Conservation (phyloP, 257 asterid genomes). For the Rauvolfia tetraphylla region DNA sequence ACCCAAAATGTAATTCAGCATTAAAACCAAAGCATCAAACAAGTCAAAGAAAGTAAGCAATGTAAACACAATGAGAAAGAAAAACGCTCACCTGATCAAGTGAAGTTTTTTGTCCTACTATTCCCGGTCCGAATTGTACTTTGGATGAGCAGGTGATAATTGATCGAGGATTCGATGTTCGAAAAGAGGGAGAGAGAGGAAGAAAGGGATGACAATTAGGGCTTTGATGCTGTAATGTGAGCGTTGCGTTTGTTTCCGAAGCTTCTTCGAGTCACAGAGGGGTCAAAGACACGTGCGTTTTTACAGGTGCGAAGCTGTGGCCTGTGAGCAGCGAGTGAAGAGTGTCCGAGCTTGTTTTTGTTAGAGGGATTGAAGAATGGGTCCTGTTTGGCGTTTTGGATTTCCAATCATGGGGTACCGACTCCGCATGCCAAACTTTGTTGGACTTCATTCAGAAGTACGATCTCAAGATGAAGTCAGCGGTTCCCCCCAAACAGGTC, state of each 20-base stretch:
- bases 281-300: constrained; percentile 48
- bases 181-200: constrained; percentile 16
- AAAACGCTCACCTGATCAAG: constrained; percentile 29
- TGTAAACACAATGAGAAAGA: constrained; percentile 12
- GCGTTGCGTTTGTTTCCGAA: constrained; percentile 29
- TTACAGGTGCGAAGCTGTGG: background rate
- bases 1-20: constrained; percentile 18
- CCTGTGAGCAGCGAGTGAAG: background rate
- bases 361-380: background rate
- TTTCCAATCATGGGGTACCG: constrained; percentile 14
- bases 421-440: constrained; percentile 3
- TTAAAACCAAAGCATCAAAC: background rate
- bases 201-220: constrained; percentile 26
- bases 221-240: constrained; percentile 22
- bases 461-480: background rate
- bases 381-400: constrained; percentile 19
- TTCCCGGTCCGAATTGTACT: background rate
- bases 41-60: constrained; percentile 8
- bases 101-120: constrained; percentile 16
- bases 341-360: background rate
- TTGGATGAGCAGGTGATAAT: background rate
- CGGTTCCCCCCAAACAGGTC: constrained; percentile 13
- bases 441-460: background rate
- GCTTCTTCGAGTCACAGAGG: constrained; percentile 41
- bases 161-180: constrained; percentile 22